Evolutionary conservation across 257 asterid genomes (phyloP), one percentile per base, ranked within the genome.

Genomic region (Vinca minor): DNA sequence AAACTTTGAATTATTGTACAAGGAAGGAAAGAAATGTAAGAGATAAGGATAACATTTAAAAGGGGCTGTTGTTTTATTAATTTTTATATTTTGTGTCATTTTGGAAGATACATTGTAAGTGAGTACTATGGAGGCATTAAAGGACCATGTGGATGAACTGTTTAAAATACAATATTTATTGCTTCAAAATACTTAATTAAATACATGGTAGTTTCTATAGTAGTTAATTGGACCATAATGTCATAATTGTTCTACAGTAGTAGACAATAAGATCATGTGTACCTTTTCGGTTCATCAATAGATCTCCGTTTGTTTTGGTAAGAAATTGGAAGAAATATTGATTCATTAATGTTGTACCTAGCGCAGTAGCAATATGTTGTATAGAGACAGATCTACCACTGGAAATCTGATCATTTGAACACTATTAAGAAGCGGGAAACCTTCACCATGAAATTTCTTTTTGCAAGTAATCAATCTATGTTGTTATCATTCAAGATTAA

Each of bases 1-100:
- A 32, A 66, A 26, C 21, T 34, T 62, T 67, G 26, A 64, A 71
- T 76, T 67, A 64, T 61, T 69, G 69, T 42, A 57, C 64, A 62
- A 46, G 31, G 35, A 64, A 64, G 36, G 61, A 17, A 21, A 3
- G 52, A 21, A 32, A 14, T 21, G 41, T n/a, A 3, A 5, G 18
- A 20, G 64, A 59, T 31, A n/a, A 42, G 62, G 44, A 42, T 29
- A 54, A 38, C 32, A 53, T 39, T 21, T 23, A 44, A n/a, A 4
- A 29, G 26, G 35, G 35, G 13, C 8, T 53, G 13, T 55, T 55
- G 13, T 46, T 52, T n/a, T 34, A 34, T 34, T 59, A 55, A 55
- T 56, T 5, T 28, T 53, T 28, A n/a, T 47, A 7, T 48, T 17
- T 18, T 25, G 14, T 42, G 47, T 21, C 47, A 12, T 25, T 13